Conservation (phyloP, 1,139 yeast genomes). For the Nakaseomyces nivariensis region DNA sequence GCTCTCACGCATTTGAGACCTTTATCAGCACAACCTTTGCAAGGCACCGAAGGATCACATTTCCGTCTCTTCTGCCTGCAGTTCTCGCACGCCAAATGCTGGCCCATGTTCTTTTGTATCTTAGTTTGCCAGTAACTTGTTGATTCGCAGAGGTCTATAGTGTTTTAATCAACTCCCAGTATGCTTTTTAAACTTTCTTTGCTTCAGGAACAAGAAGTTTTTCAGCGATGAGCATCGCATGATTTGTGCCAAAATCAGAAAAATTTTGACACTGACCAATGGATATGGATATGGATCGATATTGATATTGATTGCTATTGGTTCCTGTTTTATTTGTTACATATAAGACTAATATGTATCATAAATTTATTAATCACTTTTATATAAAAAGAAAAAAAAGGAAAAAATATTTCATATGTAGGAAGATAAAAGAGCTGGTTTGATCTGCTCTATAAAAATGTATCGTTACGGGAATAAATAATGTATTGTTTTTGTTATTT, state of each 20-base stretch:
- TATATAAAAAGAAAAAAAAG: not conserved
- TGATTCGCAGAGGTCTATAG: no score
- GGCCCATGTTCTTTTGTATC: slow-evolving; percentile 1
- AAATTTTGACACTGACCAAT: not conserved
- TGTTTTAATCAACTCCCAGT: no score
- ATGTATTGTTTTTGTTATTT: no score
- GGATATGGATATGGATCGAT: no score
- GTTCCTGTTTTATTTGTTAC: no score
- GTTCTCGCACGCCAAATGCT: slow-evolving; percentile 34
- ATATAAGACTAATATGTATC: no score
- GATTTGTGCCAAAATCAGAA: not conserved
- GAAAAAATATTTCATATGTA: not conserved
- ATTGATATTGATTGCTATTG: no score
- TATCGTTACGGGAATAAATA: no score
- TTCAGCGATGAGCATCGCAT: not conserved
- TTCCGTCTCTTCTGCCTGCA: slow-evolving; percentile 45
- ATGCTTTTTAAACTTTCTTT: no score
- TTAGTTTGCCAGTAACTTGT: no score
- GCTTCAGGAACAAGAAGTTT: not conserved
- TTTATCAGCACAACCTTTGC: slow-evolving; percentile 38
- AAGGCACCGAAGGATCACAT: slow-evolving; percentile 41
- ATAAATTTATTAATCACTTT: not conserved
- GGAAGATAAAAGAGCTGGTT: no score
- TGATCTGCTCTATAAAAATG: no score
- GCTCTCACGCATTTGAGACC: slow-evolving; percentile 39